These are phyloP conservation scores for Letharia lupina DNA, from an alignment of 495 filamentous ascomycete species.

Conservation along the genomic window DNA sequence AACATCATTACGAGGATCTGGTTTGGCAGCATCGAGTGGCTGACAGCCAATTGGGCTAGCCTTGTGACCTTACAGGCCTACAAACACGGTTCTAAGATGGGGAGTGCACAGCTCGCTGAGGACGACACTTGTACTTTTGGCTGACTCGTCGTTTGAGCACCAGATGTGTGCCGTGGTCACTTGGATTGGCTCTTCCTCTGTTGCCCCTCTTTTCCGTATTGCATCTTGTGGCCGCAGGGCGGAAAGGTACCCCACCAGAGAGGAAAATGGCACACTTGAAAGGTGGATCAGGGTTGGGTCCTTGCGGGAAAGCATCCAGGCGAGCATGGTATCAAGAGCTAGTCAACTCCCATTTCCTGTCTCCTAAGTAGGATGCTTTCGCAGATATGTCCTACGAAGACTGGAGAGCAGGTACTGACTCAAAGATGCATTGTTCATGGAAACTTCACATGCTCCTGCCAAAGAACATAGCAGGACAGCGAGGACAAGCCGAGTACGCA, in stretches of 20 bases:
- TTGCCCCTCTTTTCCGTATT: slow-evolving; percentile 11
- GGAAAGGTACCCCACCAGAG: slow-evolving; percentile 15
- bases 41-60: too few species aligned
- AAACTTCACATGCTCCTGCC: slow-evolving; percentile 39
- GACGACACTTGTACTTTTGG: slow-evolving; percentile 8
- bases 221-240: slow-evolving; percentile 16
- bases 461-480: slow-evolving; percentile 46
- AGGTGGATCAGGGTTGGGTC: slow-evolving; percentile 4
- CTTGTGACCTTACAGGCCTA: too few species aligned
- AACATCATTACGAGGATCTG: too few species aligned
- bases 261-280: slow-evolving; percentile 31
- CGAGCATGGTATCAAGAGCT: background rate
- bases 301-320: background rate
- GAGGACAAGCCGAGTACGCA: slow-evolving; percentile 57
- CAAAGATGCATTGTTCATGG: slow-evolving; percentile 41
- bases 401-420: slow-evolving; percentile 31
- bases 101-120: slow-evolving; percentile 20
- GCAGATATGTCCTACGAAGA: slow-evolving; percentile 37
- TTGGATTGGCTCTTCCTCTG: slow-evolving; percentile 11
- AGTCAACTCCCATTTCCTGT: too few species aligned
- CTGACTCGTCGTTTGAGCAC: slow-evolving; percentile 24
- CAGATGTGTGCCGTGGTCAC: slow-evolving; percentile 33
- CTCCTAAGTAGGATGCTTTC: slow-evolving; percentile 31
- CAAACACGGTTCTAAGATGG: slow-evolving; percentile 20
- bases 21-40: too few species aligned